A percentile compares a stretch with the other conserved stretches of the same genome.
Conservation (phyloP, 257 asterid genomes). For the Eustoma russellianum region DNA sequence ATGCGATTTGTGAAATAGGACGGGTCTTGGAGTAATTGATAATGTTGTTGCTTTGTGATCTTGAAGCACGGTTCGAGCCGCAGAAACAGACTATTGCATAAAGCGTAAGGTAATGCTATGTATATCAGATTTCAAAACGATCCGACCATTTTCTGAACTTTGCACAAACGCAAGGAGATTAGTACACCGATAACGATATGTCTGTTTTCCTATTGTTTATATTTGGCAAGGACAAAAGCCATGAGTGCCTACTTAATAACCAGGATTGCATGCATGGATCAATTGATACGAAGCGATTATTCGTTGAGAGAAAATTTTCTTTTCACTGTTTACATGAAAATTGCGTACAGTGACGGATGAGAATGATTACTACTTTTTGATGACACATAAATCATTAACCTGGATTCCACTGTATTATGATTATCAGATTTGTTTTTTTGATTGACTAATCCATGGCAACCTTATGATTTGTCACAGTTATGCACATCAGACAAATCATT, state of each 20-base stretch:
- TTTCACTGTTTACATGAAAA: slow-evolving; percentile 25
- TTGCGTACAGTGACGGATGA: slow-evolving; percentile 30
- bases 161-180: no score
- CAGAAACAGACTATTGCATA: no score
- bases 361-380: slow-evolving; percentile 26
- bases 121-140: no score
- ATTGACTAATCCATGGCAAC: slow-evolving; percentile 48
- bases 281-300: not conserved
- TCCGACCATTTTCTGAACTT: no score
- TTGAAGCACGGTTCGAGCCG: no score
- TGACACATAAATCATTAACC: slow-evolving; percentile 13
- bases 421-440: slow-evolving; percentile 29
- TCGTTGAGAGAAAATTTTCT: slow-evolving; percentile 15
- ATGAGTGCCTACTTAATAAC: not conserved
- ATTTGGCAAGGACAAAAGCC: no score
- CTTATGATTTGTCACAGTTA: slow-evolving; percentile 36
- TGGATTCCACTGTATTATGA: slow-evolving; percentile 21
- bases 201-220: no score
- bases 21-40: no score
- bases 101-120: no score
- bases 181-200: no score
- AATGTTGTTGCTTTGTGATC: no score
- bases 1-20: no score
- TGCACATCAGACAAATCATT: slow-evolving; percentile 16
- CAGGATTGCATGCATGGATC: not conserved